These are phyloP conservation scores for Pseudogymnoascus sp. DNA, from an alignment of 2,329 filamentous ascomycete species.

Conservation along the genomic window DNA sequence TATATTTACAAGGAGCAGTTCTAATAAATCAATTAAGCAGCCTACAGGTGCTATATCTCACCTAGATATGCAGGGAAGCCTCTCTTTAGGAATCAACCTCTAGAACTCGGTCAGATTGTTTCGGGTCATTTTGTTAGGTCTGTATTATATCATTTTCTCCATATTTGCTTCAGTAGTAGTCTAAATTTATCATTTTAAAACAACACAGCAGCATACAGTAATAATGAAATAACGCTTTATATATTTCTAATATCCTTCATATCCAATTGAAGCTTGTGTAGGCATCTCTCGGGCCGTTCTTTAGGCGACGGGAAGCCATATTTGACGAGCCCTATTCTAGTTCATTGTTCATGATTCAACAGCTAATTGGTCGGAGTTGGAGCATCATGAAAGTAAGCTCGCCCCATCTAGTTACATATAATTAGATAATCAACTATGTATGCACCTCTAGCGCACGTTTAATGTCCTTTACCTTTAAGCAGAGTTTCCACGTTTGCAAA, in stretches of 20 bases:
- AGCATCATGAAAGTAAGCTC: neutral
- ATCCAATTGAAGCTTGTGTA: neutral
- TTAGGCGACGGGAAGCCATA: neutral
- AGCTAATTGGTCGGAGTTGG: neutral
- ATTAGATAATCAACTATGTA: neutral
- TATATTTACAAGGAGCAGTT: too few relatives aligned
- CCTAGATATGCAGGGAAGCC: too few relatives aligned
- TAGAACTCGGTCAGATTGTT: too few relatives aligned
- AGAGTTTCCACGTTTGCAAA: conserved; percentile 20
- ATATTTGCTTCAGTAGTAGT: too few relatives aligned
- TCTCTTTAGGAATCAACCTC: too few relatives aligned
- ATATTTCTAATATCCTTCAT: neutral
- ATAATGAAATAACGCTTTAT: neutral
- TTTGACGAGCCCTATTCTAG: neutral
- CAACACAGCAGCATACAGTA: neutral
- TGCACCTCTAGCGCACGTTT: neutral
- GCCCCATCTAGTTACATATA: neutral
- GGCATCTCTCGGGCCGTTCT: neutral
- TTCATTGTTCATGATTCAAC: neutral
- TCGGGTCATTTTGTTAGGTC: too few relatives aligned
- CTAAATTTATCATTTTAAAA: too few relatives aligned
- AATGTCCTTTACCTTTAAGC: neutral
- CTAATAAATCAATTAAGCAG: too few relatives aligned
- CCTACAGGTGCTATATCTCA: too few relatives aligned
- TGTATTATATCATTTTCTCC: too few relatives aligned